Percentiles rank a stretch among this genome's conserved stretches.
Evolutionary conservation across 73 alveolate species (phyloP).

Genomic region (Blepharisma japonicum): DNA sequence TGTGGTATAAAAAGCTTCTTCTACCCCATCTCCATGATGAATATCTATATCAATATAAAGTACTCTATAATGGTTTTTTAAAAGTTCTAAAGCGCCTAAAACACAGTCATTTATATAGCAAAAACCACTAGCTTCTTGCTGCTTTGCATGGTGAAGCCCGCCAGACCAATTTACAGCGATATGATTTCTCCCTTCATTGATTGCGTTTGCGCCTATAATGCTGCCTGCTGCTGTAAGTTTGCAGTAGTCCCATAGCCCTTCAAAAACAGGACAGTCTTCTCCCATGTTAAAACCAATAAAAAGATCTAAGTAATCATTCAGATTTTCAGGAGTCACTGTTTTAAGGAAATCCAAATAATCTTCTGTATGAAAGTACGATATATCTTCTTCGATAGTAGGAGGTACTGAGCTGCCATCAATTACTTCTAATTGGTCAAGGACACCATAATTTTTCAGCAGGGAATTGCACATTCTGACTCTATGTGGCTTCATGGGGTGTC

Average conservation of each 20-base stretch:
- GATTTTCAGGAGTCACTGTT: neutral
- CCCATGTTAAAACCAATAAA: conserved; percentile 32
- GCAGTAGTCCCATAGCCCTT: neutral
- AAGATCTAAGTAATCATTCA: conserved; percentile 10
- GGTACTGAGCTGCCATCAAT: neutral
- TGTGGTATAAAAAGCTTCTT: conserved; percentile 95
- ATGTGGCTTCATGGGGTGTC: conserved; percentile 98
- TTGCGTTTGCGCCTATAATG: conserved; percentile 79
- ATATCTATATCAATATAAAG: conserved; percentile 97
- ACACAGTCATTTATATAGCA: conserved; percentile 97
- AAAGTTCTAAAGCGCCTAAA: conserved; percentile 88
- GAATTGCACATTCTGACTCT: conserved; percentile 95
- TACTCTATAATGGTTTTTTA: conserved; percentile 89
- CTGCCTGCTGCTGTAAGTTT: conserved; percentile 77
- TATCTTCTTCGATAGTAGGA: neutral
- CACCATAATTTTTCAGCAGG: conserved; percentile 79
- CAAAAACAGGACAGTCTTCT: conserved; percentile 37
- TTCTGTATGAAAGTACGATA: neutral
- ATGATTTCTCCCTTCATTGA: conserved; percentile 69
- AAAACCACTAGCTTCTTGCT: conserved; percentile 94
- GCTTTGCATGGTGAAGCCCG: conserved; percentile 98
- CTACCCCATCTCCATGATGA: conserved; percentile 99
- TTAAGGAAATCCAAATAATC: neutral
- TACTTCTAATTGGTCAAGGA: conserved; percentile 61
- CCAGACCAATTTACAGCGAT: conserved; percentile 97